A percentile compares a stretch with the other conserved stretches of the same genome.
Conservation (phyloP, 495 filamentous ascomycete species). For the Hyaloscypha bicolor region DNA sequence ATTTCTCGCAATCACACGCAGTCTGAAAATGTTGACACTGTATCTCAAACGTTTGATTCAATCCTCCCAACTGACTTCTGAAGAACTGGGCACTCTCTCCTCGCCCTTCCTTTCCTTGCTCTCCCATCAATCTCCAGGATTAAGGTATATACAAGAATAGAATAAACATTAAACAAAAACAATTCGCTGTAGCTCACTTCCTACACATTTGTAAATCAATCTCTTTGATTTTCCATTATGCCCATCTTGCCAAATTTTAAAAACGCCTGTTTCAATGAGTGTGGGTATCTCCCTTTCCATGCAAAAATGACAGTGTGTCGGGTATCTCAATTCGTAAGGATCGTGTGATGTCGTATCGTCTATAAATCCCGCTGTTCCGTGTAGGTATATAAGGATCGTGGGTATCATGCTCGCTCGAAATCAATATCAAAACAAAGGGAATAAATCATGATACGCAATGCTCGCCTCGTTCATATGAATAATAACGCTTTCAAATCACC, state of each 20-base stretch:
- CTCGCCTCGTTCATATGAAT: neutral
- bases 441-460: slow-evolving; percentile 13
- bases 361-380: neutral
- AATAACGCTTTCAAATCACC: neutral
- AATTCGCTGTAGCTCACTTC: neutral
- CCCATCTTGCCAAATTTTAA: neutral
- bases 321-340: slow-evolving; percentile 13
- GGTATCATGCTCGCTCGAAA: slow-evolving; percentile 13
- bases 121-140: neutral
- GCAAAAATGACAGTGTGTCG: neutral
- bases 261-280: slow-evolving; percentile 4
- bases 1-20: no score
- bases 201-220: no score
- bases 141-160: slow-evolving; percentile 24
- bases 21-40: no score
- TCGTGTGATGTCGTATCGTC: slow-evolving; percentile 1
- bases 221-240: no score
- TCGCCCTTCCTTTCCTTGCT: no score
- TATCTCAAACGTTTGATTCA: no score
- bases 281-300: slow-evolving; percentile 16
- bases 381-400: neutral
- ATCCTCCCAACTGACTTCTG: no score
- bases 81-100: no score
- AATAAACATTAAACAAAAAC: slow-evolving; percentile 25
- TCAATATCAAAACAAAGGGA: slow-evolving; percentile 5